phyloP scores from a whole-genome alignment of 1,284 basidiomycete genomes.

The Rhodotorula sp. region DNA sequence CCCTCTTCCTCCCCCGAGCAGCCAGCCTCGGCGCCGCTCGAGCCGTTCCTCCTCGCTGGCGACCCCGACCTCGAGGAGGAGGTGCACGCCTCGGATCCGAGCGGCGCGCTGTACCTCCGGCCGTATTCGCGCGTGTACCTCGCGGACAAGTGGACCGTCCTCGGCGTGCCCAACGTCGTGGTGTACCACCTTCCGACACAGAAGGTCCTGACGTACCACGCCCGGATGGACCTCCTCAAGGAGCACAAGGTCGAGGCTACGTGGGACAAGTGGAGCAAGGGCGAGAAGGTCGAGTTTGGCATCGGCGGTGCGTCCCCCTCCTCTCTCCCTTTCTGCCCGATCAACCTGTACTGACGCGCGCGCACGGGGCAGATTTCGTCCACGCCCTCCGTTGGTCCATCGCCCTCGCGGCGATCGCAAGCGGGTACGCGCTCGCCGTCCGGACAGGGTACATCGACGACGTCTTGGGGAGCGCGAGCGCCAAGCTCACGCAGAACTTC shows the following conservation, averaged over 20 bases:
- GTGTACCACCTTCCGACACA: conserved; percentile 49
- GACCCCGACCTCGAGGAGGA: conserved; percentile 51
- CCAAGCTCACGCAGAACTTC: conserved; percentile 11
- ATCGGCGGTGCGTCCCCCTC: conserved; percentile 37
- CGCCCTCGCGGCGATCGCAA: conserved; percentile 9
- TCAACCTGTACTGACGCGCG: too few species aligned
- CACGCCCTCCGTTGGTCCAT: conserved; percentile 31
- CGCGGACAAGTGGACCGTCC: conserved; percentile 50
- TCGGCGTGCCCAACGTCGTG: conserved; percentile 47
- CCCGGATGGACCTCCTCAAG: conserved; percentile 33
- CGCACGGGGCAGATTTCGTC: conserved; percentile 33
- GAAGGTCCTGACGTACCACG: conserved; percentile 49
- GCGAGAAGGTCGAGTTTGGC: conserved; percentile 46
- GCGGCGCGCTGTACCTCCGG: conserved; percentile 49
- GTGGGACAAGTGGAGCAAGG: conserved; percentile 48
- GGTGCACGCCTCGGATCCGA: conserved; percentile 37
- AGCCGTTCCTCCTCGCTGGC: conserved; percentile 52
- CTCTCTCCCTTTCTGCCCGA: background rate
- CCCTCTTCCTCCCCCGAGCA: conserved; percentile 6
- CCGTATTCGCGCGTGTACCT: conserved; percentile 53
- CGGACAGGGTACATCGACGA: conserved; percentile 16
- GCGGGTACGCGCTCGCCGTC: conserved; percentile 29
- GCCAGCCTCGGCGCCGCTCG: conserved; percentile 24
- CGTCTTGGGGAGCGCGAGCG: conserved; percentile 15
- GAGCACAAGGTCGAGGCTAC: conserved; percentile 36